These are phyloP conservation scores for Sporothrix brunneoviolacea DNA, from an alignment of 2,329 filamentous ascomycete genomes.

Conservation along the genomic window DNA sequence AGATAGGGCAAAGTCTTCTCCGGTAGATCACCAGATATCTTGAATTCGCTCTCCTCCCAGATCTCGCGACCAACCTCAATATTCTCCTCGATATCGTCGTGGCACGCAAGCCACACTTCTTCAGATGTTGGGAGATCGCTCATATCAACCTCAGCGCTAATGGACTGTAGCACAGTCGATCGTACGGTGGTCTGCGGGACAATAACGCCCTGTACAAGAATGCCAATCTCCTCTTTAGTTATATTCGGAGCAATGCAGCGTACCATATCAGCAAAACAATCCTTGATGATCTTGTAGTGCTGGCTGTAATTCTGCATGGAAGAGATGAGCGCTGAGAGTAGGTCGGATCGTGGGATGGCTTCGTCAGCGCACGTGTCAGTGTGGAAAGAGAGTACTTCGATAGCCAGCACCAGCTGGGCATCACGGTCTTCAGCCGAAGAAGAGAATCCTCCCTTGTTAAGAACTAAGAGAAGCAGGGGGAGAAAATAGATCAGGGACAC, in stretches of 20 bases:
- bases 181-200: slow-evolving; percentile 75
- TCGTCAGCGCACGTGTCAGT: slow-evolving; percentile 70
- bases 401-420: slow-evolving; percentile 79
- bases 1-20: slow-evolving; percentile 69
- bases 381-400: slow-evolving; percentile 86
- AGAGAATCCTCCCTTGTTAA: slow-evolving; percentile 73
- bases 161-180: slow-evolving; percentile 78
- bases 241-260: slow-evolving; percentile 82
- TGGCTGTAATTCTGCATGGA: slow-evolving; percentile 86
- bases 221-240: slow-evolving; percentile 60
- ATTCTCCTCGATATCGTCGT: slow-evolving; percentile 88
- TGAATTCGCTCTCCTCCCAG: slow-evolving; percentile 88
- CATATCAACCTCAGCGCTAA: slow-evolving; percentile 87
- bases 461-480: slow-evolving; percentile 70
- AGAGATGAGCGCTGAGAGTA: slow-evolving; percentile 64
- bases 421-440: slow-evolving; percentile 70
- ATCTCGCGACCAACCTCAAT: slow-evolving; percentile 75
- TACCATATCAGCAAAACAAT: slow-evolving; percentile 81
- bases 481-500: slow-evolving; percentile 84
- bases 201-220: slow-evolving; percentile 72
- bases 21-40: slow-evolving; percentile 59
- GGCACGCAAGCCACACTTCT: slow-evolving; percentile 87
- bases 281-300: slow-evolving; percentile 92
- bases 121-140: slow-evolving; percentile 79
- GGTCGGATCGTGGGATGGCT: slow-evolving; percentile 66